Base-by-base conservation (phyloP, 345 rosid species). In the Lepidium africanum region DNA sequence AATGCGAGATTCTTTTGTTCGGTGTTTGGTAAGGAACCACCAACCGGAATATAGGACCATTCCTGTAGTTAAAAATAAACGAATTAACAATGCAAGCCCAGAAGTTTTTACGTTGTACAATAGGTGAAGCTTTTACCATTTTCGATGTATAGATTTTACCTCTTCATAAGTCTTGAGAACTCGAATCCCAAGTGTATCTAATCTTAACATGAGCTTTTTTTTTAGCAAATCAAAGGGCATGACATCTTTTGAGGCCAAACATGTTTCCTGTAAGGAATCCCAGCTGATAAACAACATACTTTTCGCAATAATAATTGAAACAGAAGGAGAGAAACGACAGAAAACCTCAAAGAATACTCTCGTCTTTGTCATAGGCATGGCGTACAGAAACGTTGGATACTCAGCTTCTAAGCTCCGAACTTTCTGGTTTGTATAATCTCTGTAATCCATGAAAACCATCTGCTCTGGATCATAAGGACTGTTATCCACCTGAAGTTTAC, bases 361-460 rank as follows among this genome's bases (percentile, higher is more conserved):
- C 23, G 92, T 89, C 50, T 92, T 61, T 48, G 97, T 83, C 87
- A 89, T 67, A 14, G 99, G 91, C 96, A 91, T 89, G 38, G 79
- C 95, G 57, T 91, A 94, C 48, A 94, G 87, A 83, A 94, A 91
- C 32, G 97, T 88, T 53, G 99, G 96, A 78, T 83, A 82, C 63
- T 83, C 81, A 64, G 81, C 84, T 75, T 91, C 95, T 35, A 79
- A 71, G 75, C 72, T 75, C 41, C 81, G 70, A 75, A 75, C 80
- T 73, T 87, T 76, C 59, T 81, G 81, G 43, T 77, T 84, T 48
- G 70, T 78, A 68, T 82, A 82, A 75, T 88, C 88, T 85, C 99
- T 83, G 71, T 90, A 94, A 69, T 94, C 99, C 99, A 90, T 94
- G 83, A 94, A 94, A 67, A 94, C 97, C 99, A 88, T 94, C 77